Percentiles rank a stretch among this genome's conserved stretches.
phyloP scores from a whole-genome alignment of 1,284 basidiomycete genomes.

The Rhodotorula mucilaginosa region DNA sequence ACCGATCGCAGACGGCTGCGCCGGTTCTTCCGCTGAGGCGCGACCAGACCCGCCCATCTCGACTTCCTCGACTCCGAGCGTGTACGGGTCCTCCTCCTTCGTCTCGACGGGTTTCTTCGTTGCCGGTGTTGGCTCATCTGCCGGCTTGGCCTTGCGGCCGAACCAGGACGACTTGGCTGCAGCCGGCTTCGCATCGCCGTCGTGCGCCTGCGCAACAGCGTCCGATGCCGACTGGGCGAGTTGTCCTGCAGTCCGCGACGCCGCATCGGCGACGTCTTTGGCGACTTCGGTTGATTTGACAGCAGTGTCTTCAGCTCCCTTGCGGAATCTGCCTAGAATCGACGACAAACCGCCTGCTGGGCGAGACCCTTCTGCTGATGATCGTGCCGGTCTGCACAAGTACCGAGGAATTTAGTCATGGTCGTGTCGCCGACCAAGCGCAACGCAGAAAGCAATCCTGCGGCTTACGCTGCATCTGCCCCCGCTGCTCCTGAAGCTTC shows the following conservation, averaged over 20 bases:
- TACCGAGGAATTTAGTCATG: not conserved
- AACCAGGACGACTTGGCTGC: not conserved
- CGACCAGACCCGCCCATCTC: slow-evolving; percentile 13
- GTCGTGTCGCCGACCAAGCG: not conserved
- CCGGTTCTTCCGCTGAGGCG: not conserved
- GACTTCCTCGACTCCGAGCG: slow-evolving; percentile 19
- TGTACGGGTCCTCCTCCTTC: slow-evolving; percentile 8
- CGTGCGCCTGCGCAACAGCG: not conserved
- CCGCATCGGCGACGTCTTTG: not conserved
- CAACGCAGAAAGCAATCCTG: not conserved
- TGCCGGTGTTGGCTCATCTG: not conserved
- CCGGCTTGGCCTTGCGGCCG: slow-evolving; percentile 4
- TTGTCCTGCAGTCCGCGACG: not conserved
- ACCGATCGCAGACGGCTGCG: slow-evolving; percentile 19
- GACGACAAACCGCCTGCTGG: slow-evolving; percentile 1
- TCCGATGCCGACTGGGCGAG: not conserved
- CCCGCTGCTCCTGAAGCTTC: not conserved
- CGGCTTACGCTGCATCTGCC: not conserved
- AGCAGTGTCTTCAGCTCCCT: slow-evolving; percentile 6
- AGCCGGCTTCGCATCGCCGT: not conserved
- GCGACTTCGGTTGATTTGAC: slow-evolving; percentile 11
- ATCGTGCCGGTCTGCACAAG: no score
- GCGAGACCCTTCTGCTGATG: not conserved
- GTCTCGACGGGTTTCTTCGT: not conserved
- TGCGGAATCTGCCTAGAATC: slow-evolving; percentile 6